phyloP scores from a whole-genome alignment of 805 yeast genomes.

The Wickerhamiella kurtzmanii region DNA sequence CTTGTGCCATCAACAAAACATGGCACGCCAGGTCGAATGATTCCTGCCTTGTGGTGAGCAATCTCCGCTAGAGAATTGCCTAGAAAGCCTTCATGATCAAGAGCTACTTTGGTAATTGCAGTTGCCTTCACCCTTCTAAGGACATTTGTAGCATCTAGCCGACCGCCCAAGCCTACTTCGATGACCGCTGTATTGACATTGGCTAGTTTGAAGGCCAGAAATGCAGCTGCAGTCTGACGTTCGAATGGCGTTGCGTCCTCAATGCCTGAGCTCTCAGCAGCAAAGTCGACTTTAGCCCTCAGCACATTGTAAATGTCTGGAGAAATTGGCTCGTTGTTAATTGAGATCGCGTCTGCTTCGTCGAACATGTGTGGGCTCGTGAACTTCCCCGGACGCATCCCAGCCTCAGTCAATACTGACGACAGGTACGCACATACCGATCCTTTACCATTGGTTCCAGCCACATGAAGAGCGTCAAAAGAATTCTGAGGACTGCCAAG shows the following conservation, averaged over 20 bases:
- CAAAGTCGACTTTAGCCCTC: constrained; percentile 30
- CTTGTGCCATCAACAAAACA: constrained; percentile 66
- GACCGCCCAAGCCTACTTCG: constrained; percentile 94
- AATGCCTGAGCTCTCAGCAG: constrained; percentile 32
- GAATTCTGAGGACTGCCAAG: constrained; percentile 58
- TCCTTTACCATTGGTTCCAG: constrained; percentile 97
- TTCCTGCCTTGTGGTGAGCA: constrained; percentile 78
- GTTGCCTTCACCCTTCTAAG: constrained; percentile 40
- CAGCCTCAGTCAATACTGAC: constrained; percentile 41
- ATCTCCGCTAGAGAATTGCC: constrained; percentile 56
- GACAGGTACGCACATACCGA: constrained; percentile 76
- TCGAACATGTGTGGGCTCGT: constrained; percentile 76
- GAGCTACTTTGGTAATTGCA: constrained; percentile 71
- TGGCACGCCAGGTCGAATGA: constrained; percentile 47
- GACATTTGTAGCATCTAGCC: constrained; percentile 79
- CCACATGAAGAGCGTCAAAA: constrained; percentile 69
- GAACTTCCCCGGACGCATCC: constrained; percentile 55
- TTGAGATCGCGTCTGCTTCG: constrained; percentile 61
- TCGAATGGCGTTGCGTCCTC: constrained; percentile 78
- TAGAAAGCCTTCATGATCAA: constrained; percentile 70
- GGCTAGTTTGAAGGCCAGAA: constrained; percentile 50
- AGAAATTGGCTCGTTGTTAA: constrained; percentile 47
- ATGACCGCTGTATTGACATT: constrained; percentile 62
- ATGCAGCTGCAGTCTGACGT: constrained; percentile 70
- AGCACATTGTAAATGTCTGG: constrained; percentile 32